Evolutionary conservation across 179 eudicot genomes (phyloP), one percentile per base, ranked within the genome.

Genomic region (Beta corolliflora): DNA sequence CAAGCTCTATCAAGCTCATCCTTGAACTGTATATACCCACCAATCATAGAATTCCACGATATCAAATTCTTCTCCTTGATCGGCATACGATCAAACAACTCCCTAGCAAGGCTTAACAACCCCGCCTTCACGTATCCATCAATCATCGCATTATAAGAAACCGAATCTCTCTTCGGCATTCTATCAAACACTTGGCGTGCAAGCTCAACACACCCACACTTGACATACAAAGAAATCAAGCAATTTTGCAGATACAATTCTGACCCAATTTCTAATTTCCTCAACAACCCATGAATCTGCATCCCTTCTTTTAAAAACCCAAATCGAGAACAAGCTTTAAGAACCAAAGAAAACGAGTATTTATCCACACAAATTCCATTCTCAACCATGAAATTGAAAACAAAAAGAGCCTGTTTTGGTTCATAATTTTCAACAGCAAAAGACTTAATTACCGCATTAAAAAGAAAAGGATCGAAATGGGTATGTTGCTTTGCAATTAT

Each of bases 111-210:
- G 73, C 64, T 76, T 68, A 92, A 69, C 83, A 82, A 89, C 79
- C 94, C 92, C 54, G 71, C 58, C 87, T 93, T 93, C 63, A 89
- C 90, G 84, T 90, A 92, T 78, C 96, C 97, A 85, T 92, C 94
- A 66, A 93, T 90, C 92, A 92, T 88, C 54, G 87, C 83, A 77
- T 93, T 93, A 68, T 82, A 92, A 21, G 94, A 89, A 78, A 93
- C 91, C 5, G 90, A 84, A 75, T 93, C 97, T 76, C 83, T 86
- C 8, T 64, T 41, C 6, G 67, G 56, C 92, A 91, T 91, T 80
- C 79, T 89, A 87, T 93, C 97, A 73, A 93, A 93, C 74, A 93
- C 81, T 23, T 77, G 95, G 41, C 90, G 88, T 4, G 93, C 94
- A 59, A 73, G 63, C 61, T 80, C 90, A 74, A 87, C 59, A 73